Conservation (phyloP, 192 early-diverging fungal genomes). For the Podila epicladia region DNA sequence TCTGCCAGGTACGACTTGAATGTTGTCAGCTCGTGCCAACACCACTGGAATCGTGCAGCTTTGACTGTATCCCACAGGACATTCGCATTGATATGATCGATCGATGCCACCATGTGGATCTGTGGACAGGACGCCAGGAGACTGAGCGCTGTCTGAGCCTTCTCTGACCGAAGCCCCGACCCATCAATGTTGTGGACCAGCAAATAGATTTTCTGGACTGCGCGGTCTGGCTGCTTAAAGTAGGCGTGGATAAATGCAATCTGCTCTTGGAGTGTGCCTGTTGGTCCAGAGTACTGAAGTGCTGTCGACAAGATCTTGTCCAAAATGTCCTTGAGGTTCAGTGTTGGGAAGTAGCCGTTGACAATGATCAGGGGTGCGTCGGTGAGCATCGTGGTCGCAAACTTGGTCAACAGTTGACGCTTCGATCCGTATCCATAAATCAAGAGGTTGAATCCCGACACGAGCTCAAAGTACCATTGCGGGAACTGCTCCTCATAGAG, state of each 20-base stretch:
- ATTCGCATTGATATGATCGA: slow-evolving; percentile 93
- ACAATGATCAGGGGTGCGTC: slow-evolving; percentile 78
- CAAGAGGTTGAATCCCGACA: slow-evolving; percentile 85
- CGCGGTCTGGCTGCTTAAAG: slow-evolving; percentile 62
- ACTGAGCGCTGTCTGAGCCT: slow-evolving; percentile 72
- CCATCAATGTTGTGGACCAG: slow-evolving; percentile 95
- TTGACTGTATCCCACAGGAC: slow-evolving; percentile 88
- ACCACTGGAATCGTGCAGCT: slow-evolving; percentile 77
- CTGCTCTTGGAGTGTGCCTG: slow-evolving; percentile 72
- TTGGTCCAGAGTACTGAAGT: slow-evolving; percentile 43
- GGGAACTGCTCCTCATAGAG: slow-evolving; percentile 74
- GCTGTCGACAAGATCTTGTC: slow-evolving; percentile 62
- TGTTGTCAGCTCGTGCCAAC: slow-evolving; percentile 94
- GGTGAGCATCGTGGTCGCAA: slow-evolving; percentile 65
- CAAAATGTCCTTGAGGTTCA: slow-evolving; percentile 79
- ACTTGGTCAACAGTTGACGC: slow-evolving; percentile 77
- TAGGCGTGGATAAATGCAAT: slow-evolving; percentile 70
- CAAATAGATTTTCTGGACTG: slow-evolving; percentile 68
- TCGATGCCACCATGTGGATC: slow-evolving; percentile 83
- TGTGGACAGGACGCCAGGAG: slow-evolving; percentile 71
- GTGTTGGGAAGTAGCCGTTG: slow-evolving; percentile 86
- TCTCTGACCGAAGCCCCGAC: slow-evolving; percentile 71
- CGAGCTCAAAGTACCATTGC: slow-evolving; percentile 92
- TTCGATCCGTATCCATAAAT: slow-evolving; percentile 98
- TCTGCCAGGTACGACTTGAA: slow-evolving; percentile 84